These are phyloP conservation scores for Sonneratia caseolaris DNA, from an alignment of 345 rosid species.

Conservation along the genomic window DNA sequence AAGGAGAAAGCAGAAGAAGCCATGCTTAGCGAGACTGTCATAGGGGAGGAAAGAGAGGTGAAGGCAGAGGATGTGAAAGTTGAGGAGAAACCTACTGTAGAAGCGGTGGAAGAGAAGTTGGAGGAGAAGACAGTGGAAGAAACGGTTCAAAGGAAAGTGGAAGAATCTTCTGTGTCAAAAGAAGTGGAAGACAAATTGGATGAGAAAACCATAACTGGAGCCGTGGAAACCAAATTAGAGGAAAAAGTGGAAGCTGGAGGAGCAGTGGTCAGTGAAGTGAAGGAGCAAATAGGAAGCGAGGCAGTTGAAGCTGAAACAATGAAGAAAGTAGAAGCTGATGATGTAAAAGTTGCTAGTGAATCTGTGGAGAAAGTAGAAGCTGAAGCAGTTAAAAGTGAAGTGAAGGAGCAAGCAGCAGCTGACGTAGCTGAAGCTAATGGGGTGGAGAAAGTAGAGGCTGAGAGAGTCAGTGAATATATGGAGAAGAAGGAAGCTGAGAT, in stretches of 20 bases:
- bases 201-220: constrained; percentile 3
- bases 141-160: constrained; percentile 1
- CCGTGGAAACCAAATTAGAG: constrained; percentile 2
- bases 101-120: neutral
- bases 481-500: neutral
- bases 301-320: constrained; percentile 6
- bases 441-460: constrained; percentile 2
- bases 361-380: constrained; percentile 1
- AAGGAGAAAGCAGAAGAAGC: constrained; percentile 6
- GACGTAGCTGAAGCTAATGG: constrained; percentile 2
- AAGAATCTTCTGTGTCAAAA: constrained; percentile 3
- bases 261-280: neutral
- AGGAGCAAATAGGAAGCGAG: neutral
- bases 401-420: constrained; percentile 5
- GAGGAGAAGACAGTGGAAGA: constrained; percentile 6
- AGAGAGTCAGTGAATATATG: neutral
- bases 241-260: constrained; percentile 3
- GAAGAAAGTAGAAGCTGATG: constrained; percentile 1
- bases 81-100: constrained; percentile 7
- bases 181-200: constrained; percentile 2
- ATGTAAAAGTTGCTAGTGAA: constrained; percentile 1
- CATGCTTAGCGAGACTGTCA: neutral
- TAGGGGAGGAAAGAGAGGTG: constrained; percentile 2
- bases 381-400: neutral
- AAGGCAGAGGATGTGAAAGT: constrained; percentile 8